These are phyloP conservation scores for Ceratocystis albifundus DNA, from an alignment of 2,329 filamentous ascomycete genomes.

Conservation along the genomic window DNA sequence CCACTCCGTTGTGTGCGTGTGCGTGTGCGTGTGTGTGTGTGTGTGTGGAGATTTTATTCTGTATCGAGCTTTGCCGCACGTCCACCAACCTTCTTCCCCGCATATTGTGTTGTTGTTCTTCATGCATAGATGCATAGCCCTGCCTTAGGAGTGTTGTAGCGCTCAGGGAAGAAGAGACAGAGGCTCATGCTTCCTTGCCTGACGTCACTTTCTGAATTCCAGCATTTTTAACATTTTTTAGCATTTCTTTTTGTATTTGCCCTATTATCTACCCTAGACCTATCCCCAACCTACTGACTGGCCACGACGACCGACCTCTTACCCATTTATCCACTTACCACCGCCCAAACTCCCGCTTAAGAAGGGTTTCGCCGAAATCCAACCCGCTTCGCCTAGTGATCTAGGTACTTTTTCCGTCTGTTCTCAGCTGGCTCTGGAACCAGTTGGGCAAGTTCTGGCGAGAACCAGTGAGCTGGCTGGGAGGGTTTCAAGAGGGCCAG, in stretches of 20 bases:
- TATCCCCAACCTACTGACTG: not conserved
- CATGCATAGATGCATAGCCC: not conserved
- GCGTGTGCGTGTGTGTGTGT: no score
- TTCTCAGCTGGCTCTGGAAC: not conserved
- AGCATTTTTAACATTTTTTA: no score
- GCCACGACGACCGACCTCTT: not conserved
- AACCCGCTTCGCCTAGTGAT: not conserved
- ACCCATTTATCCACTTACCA: not conserved
- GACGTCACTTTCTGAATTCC: not conserved
- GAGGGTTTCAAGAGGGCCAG: not conserved
- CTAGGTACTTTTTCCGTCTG: not conserved
- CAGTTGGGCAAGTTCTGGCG: not conserved
- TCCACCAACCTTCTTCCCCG: not conserved
- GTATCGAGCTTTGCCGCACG: not conserved
- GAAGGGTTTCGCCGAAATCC: not conserved
- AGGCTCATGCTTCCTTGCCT: not conserved
- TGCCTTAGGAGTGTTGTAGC: not conserved
- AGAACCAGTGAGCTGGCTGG: not conserved
- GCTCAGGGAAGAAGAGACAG: not conserved
- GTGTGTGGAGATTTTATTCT: not conserved
- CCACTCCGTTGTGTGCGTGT: no score
- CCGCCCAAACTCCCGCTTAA: not conserved
- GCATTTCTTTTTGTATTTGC: not conserved
- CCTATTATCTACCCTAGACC: not conserved
- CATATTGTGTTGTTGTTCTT: slow-evolving; percentile 1